Conservation (phyloP, 2,329 filamentous ascomycete genomes). For the Xylaria polymorpha region DNA sequence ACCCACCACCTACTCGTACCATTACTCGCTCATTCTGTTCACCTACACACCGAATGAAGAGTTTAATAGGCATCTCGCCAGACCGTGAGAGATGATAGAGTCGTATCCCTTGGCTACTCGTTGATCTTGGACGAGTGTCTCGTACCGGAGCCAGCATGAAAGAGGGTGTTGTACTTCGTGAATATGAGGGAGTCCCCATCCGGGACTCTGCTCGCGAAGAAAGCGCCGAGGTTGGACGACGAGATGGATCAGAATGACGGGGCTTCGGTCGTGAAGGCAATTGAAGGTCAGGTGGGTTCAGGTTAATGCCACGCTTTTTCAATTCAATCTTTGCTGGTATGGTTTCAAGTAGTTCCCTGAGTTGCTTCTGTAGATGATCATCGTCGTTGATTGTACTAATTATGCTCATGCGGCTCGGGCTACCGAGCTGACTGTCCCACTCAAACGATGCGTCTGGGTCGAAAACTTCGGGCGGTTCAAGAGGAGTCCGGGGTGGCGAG, state of each 20-base stretch:
- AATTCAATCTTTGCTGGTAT: slow-evolving; percentile 85
- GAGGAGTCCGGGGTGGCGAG: slow-evolving; percentile 56
- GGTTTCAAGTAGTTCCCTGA: slow-evolving; percentile 79
- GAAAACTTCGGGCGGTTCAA: slow-evolving; percentile 59
- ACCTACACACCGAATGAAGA: slow-evolving; percentile 92
- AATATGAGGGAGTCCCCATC: slow-evolving; percentile 67
- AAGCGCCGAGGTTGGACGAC: slow-evolving; percentile 62
- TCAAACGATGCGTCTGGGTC: slow-evolving; percentile 59
- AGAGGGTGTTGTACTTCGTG: slow-evolving; percentile 68
- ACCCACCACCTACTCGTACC: slow-evolving; percentile 98
- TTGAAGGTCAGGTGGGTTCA: slow-evolving; percentile 69
- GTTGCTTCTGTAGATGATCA: slow-evolving; percentile 81
- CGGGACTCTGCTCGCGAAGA: slow-evolving; percentile 60
- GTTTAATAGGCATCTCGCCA: slow-evolving; percentile 88
- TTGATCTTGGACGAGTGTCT: slow-evolving; percentile 60
- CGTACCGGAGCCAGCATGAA: slow-evolving; percentile 74
- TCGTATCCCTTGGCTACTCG: slow-evolving; percentile 78
- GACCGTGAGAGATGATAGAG: slow-evolving; percentile 90
- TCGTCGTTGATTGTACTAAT: slow-evolving; percentile 59
- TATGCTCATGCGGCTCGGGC: slow-evolving; percentile 52
- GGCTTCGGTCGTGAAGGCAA: slow-evolving; percentile 59
- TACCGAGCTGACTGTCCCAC: slow-evolving; percentile 50
- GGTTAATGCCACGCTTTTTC: slow-evolving; percentile 64
- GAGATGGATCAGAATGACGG: slow-evolving; percentile 57
- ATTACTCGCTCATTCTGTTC: slow-evolving; percentile 93